Evolutionary conservation across 75 land plant genomes (phyloP).

Genomic region (Sequoia sempervirens): DNA sequence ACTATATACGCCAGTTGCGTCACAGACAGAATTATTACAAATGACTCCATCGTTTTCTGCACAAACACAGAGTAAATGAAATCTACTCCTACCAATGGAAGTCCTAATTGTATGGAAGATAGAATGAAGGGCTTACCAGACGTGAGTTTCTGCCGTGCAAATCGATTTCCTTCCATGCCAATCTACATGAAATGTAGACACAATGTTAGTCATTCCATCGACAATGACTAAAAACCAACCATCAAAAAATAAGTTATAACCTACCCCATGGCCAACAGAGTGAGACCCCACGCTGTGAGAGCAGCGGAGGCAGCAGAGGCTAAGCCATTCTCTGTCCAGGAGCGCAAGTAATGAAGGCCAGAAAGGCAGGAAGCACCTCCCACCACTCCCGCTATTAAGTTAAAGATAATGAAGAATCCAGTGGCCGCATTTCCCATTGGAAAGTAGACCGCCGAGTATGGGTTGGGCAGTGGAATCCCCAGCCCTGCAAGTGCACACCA

Average conservation of each 20-base stretch:
- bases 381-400: constrained; percentile 71
- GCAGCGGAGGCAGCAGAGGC: constrained; percentile 34
- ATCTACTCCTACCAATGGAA: background rate
- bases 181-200: constrained; percentile 28
- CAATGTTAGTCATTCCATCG: background rate
- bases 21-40: constrained; percentile 54
- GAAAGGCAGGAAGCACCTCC: constrained; percentile 57
- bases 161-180: constrained; percentile 76
- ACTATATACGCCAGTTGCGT: constrained; percentile 61
- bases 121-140: constrained; percentile 37
- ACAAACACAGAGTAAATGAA: background rate
- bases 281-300: constrained; percentile 67
- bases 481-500: constrained; percentile 22
- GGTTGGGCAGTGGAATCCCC: constrained; percentile 37
- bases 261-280: constrained; percentile 82
- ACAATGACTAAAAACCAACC: no score
- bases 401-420: constrained; percentile 54
- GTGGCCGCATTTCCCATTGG: constrained; percentile 75
- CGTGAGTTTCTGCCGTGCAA: constrained; percentile 40
- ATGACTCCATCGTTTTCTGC: constrained; percentile 80
- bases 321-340: constrained; percentile 45
- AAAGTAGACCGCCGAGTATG: constrained; percentile 49
- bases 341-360: constrained; percentile 49
- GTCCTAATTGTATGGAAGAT: background rate
- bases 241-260: background rate